Base-by-base conservation (phyloP, 148 eudicot species). In the Linanthus parryae region DNA sequence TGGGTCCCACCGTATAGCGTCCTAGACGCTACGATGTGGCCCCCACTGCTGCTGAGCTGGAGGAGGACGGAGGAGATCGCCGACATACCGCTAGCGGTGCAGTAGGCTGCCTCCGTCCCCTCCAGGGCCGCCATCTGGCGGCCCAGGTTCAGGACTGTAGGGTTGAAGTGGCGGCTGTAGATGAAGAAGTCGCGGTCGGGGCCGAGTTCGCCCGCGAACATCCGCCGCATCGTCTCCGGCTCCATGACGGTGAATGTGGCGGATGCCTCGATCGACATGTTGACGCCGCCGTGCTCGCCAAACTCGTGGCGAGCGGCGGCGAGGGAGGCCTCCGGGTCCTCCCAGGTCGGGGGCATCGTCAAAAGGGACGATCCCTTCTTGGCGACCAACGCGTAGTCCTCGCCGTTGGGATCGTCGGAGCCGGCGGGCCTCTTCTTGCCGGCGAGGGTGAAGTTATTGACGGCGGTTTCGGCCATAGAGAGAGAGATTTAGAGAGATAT, bases 191-290 rank as follows among this genome's bases (percentile, higher is more conserved):
- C 99, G 4, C 83, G 72, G 41, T 88, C 96, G 1, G 94, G 83
- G 16, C 99, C 99, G 6, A 92, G 35, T 34, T 92, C 99, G 1
- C 99, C 99, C 8, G 78, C 5, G 72, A 92, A 92, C 55, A 92
- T 62, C 20, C 88, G 76, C 19, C 76, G 48, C 81, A 92, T 69
- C 14, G 96, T 92, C 20, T 92, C 95, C 1, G 99, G 91, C 57
- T 92, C 96, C 96, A 88, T 92, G 15, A 92, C 95, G 29, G 96
- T 92, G 71, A 92, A 92, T 21, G 99, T 92, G 35, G 95, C 95
- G 14, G 99, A 92, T 5, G 96, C 95, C 72, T 92, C 96, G 51
- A 92, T 88, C 0, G 99, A 92, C 99, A 92, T 92, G 82, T 92
- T 92, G 0, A 92, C 95, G 28, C 99, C 99, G 26, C 96, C 96